These are phyloP conservation scores for Fusarium kyushuense DNA, from an alignment of 2,329 filamentous ascomycete species.

Conservation along the genomic window DNA sequence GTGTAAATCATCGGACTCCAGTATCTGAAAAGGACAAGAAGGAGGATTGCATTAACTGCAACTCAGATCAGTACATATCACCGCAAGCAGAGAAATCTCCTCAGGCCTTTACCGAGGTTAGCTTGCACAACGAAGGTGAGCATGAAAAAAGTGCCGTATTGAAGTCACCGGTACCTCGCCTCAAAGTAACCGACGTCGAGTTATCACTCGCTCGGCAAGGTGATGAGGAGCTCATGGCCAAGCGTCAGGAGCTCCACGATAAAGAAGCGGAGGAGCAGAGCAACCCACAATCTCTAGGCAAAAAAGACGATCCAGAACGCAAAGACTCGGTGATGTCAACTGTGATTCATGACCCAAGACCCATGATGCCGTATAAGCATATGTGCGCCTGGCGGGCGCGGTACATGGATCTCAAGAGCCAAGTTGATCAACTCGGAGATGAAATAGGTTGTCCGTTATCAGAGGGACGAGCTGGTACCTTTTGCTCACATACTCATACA, in stretches of 20 bases:
- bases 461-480: conserved; percentile 31
- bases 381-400: conserved; percentile 58
- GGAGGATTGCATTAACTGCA: conserved; percentile 42
- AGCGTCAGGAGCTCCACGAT: conserved; percentile 12
- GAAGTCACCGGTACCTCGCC: conserved; percentile 30
- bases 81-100: conserved; percentile 3
- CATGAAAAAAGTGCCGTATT: conserved; percentile 6
- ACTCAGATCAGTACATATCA: conserved; percentile 36
- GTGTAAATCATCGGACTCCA: conserved; percentile 26
- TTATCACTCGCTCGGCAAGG: conserved; percentile 45
- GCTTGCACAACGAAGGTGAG: conserved; percentile 1
- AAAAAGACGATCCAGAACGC: conserved; percentile 12
- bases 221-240: conserved; percentile 34
- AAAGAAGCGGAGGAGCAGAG: conserved; percentile 8
- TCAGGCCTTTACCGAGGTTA: conserved; percentile 11
- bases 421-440: conserved; percentile 57
- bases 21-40: conserved; percentile 27
- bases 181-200: conserved; percentile 49
- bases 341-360: conserved; percentile 51
- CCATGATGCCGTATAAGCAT: conserved; percentile 55
- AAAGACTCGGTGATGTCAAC: conserved; percentile 25
- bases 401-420: conserved; percentile 56
- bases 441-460: conserved; percentile 50
- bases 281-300: conserved; percentile 5
- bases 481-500: conserved; percentile 47